Evolutionary conservation across 805 yeast species (phyloP).

Genomic region (Yarrowia yakushimensis): DNA sequence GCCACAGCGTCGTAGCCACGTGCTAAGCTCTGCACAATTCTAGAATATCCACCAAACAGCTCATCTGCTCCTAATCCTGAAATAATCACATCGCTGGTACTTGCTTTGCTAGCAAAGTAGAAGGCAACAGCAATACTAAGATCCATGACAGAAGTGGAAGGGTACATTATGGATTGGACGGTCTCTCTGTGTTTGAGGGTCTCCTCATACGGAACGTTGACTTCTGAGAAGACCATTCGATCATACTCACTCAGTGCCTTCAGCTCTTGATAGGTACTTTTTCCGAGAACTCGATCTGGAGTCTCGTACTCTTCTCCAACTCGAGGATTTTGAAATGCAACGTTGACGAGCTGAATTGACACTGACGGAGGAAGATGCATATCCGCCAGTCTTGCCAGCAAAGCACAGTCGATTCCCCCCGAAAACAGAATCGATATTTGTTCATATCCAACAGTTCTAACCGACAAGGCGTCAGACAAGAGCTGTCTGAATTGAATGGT

Average conservation of each 20-base stretch:
- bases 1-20: conserved; percentile 46
- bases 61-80: conserved; percentile 98
- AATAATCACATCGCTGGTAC: conserved; percentile 65
- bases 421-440: conserved; percentile 70
- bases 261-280: conserved; percentile 56
- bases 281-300: conserved; percentile 80
- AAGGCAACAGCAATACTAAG: conserved; percentile 92
- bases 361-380: conserved; percentile 30
- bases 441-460: neutral
- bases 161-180: conserved; percentile 70
- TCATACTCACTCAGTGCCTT: conserved; percentile 37
- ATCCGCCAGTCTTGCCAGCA: conserved; percentile 53
- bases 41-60: conserved; percentile 89
- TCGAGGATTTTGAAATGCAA: conserved; percentile 88
- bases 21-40: conserved; percentile 51
- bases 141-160: conserved; percentile 91
- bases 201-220: conserved; percentile 68
- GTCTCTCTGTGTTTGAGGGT: conserved; percentile 50
- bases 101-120: conserved; percentile 76
- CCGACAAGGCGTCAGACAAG: neutral
- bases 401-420: conserved; percentile 93
- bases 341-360: conserved; percentile 77
- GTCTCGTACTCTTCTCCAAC: conserved; percentile 56
- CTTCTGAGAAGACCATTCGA: conserved; percentile 52
- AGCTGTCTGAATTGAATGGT: neutral